Evolutionary conservation across 108 stramenopile species (phyloP).

Genomic region (Seminavis robusta): DNA sequence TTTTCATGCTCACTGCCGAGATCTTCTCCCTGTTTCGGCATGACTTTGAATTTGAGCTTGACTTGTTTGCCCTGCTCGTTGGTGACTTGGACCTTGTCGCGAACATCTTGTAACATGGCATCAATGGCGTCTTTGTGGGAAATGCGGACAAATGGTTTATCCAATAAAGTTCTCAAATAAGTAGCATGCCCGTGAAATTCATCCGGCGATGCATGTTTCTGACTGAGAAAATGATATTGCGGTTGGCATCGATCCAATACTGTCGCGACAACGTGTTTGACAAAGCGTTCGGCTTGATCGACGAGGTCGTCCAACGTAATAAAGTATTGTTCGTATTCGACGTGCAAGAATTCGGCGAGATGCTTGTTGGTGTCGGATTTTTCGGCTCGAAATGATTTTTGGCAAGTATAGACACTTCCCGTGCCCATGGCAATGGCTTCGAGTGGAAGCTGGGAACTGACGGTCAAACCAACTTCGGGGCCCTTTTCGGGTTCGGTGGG

Average conservation of each 20-base stretch:
- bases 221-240: slow-evolving; percentile 81
- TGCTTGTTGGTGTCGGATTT: slow-evolving; percentile 93
- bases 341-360: slow-evolving; percentile 93
- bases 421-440: slow-evolving; percentile 89
- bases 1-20: slow-evolving; percentile 92
- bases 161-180: slow-evolving; percentile 42
- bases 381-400: slow-evolving; percentile 93
- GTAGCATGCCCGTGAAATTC: slow-evolving; percentile 34
- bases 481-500: slow-evolving; percentile 30
- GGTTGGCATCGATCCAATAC: slow-evolving; percentile 78
- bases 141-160: slow-evolving; percentile 56
- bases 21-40: slow-evolving; percentile 75
- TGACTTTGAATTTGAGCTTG: slow-evolving; percentile 58
- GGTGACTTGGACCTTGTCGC: slow-evolving; percentile 49
- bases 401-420: slow-evolving; percentile 90
- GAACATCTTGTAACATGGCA: slow-evolving; percentile 47
- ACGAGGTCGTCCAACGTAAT: slow-evolving; percentile 75
- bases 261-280: slow-evolving; percentile 84
- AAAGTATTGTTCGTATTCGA: slow-evolving; percentile 92
- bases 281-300: slow-evolving; percentile 87
- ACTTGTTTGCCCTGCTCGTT: slow-evolving; percentile 55
- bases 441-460: slow-evolving; percentile 90
- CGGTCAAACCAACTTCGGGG: slow-evolving; percentile 73
- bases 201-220: slow-evolving; percentile 51
- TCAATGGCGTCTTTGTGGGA: slow-evolving; percentile 64